Evolutionary conservation across 805 yeast species (phyloP), one percentile per base, ranked within the genome.

Genomic region (Ogataea paradorogensis): DNA sequence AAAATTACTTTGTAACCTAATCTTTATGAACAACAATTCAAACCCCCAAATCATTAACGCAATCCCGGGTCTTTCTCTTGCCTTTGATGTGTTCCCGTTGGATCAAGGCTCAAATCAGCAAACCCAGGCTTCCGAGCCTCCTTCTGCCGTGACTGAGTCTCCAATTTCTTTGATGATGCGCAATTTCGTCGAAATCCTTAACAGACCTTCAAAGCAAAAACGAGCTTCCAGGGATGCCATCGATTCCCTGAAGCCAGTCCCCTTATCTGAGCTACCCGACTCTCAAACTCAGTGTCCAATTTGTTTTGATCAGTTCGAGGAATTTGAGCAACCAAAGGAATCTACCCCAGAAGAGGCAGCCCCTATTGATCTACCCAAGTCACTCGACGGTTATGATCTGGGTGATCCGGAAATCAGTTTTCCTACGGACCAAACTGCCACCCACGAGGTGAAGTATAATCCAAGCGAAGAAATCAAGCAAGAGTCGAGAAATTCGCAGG

Each of bases 241-340:
- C 16, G 54, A 55, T 9, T 52, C 58, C 11, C 43, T 68, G 41
- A 47, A 54, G 42, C 50, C 55, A 6, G 50, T 64, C 16, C 55
- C 52, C 9, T 36, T 59, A 15, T 28, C 46, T 11, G 51, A 55
- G 3, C 42, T 67, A 7, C 60, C 65, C 1, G 61, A 53, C 22
- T 27, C 51, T n/a, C 69, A 65, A 14, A 47, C 59, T 15, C 46
- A 40, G 2, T 70, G 75, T 47, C 49, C 73, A 6, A 73, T 72
- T 29, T 72, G 77, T 49, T 69, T 66, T 46, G 77, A 72, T 10
- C 45, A 42, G 10, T 52, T 46, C 31, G 52, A 52, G 9, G 52
- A 51, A 11, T 50, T 31, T 33, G 43, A 24, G 11, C 15, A 18
- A 14, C 16, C 24, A 16, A 6, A 14, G 11, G 18, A 23, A 13